A percentile compares a stretch with the other conserved stretches of the same genome.
Conservation (phyloP, 2,329 filamentous ascomycete genomes). For the Neocucurbitaria cava region DNA sequence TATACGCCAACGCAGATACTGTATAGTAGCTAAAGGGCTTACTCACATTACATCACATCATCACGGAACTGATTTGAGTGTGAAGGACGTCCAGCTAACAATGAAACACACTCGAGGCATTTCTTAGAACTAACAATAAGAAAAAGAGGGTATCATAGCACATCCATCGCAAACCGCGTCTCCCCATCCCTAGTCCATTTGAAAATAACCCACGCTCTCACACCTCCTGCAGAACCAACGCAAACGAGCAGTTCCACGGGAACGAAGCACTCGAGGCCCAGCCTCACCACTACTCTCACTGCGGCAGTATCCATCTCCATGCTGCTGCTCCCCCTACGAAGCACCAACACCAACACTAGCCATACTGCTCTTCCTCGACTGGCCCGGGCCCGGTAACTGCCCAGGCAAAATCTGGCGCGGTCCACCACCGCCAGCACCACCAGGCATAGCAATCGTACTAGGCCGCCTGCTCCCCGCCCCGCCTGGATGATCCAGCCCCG, state of each 20-base stretch:
- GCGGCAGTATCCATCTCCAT: too few species aligned
- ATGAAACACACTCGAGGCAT: too few species aligned
- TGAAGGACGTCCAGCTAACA: too few species aligned
- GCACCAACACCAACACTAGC: slow-evolving; percentile 34
- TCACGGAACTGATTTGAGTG: too few species aligned
- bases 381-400: slow-evolving; percentile 44
- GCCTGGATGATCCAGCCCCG: slow-evolving; percentile 39
- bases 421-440: too few species aligned
- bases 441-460: slow-evolving; percentile 38
- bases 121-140: neutral
- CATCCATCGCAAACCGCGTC: too few species aligned
- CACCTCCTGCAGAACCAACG: neutral
- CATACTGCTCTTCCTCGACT: slow-evolving; percentile 41
- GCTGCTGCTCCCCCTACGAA: slow-evolving; percentile 5
- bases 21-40: too few species aligned
- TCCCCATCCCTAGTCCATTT: too few species aligned
- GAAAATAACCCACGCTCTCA: too few species aligned
- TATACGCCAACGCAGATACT: too few species aligned
- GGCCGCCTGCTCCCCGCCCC: slow-evolving; percentile 35
- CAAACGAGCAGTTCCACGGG: neutral
- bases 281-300: too few species aligned
- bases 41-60: too few species aligned
- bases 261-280: neutral
- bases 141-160: neutral
- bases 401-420: slow-evolving; percentile 48